Conservation (phyloP, 129 eudicot genomes). For the Mikania micrantha region DNA sequence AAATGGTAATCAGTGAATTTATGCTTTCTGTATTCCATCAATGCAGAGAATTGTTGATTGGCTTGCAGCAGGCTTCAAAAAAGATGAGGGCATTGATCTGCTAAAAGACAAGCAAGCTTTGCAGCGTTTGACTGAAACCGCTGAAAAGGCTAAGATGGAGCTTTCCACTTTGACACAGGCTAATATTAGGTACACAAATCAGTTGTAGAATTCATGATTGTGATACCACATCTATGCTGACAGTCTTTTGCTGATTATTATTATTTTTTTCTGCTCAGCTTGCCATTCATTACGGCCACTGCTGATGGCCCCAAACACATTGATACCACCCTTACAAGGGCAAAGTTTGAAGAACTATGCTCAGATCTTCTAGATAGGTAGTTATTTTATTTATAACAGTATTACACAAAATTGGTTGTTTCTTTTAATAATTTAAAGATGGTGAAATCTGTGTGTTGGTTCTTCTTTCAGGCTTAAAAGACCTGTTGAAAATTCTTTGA, state of each 20-base stretch:
- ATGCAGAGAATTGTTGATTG: conserved; percentile 96
- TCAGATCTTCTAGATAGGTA: conserved; percentile 97
- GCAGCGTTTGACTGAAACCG: conserved; percentile 92
- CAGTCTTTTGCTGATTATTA: conserved; percentile 9
- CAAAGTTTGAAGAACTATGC: conserved; percentile 91
- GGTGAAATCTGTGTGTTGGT: neutral
- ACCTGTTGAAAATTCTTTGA: conserved; percentile 85
- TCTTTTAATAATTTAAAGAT: no score
- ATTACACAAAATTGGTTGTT: neutral
- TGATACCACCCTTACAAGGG: conserved; percentile 91
- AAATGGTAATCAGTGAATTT: neutral
- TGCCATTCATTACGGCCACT: conserved; percentile 99
- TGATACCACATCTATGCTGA: no score
- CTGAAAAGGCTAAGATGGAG: conserved; percentile 99
- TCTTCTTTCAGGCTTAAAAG: conserved; percentile 54
- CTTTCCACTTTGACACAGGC: conserved; percentile 90
- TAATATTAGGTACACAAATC: conserved; percentile 88
- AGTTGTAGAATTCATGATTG: no score
- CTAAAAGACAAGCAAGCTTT: conserved; percentile 98
- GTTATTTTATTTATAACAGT: neutral
- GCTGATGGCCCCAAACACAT: conserved; percentile 98
- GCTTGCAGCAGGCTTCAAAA: conserved; percentile 83
- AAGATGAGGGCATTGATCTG: conserved; percentile 85
- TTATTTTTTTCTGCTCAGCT: conserved; percentile 35
- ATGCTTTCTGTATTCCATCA: neutral